Evolutionary conservation across 2,329 filamentous ascomycete genomes (phyloP), one percentile per base, ranked within the genome.

Genomic region (Phyllosticta citribraziliensis): DNA sequence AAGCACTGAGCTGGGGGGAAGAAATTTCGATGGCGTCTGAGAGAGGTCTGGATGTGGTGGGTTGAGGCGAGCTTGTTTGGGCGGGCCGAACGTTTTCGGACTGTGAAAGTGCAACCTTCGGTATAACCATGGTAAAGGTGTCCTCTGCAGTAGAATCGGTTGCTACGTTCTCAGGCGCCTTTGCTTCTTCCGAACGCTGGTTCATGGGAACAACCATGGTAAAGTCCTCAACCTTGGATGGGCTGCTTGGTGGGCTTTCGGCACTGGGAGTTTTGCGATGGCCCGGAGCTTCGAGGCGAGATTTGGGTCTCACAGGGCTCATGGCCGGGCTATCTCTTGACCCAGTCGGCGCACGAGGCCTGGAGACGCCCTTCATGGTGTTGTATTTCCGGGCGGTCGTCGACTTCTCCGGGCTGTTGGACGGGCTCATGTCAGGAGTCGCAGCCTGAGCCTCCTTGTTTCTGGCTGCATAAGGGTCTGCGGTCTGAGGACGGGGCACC

Each of bases 101-200:
- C 25, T 40, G 64, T 51, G 65, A 65, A 33, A 64, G 58, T 50
- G 64, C 64, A 10, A 74, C 63, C 62, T 66, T 76, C 2, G 79
- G 79, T 52, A 82, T 70, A 8, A 81, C 77, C 75, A 81, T 79
- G 3, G 78, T 80, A 64, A 81, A 80, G 58, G 77, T 77, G 33
- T 79, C 78, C 17, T 79, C 76, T 25, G 76, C 77, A 66, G 67
- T 50, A 4, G 30, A 8, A 70, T 75, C 64, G 65, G 70, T 60
- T 20, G 66, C 63, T 19, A 69, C 73, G 60, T 70, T 74, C 60
- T 79, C 78, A 33, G 75, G 70, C 22, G 71, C 71, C 47, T 69
- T 69, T 11, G 73, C 73, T 63, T 73, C 72, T 20, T 74, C 74
- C 22, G 75, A 63, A 54, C 75, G 68, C 61, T 75, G 70, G 59